Evolutionary conservation across 148 eudicot genomes (phyloP).

Genomic region (Pouteria glomerata): DNA sequence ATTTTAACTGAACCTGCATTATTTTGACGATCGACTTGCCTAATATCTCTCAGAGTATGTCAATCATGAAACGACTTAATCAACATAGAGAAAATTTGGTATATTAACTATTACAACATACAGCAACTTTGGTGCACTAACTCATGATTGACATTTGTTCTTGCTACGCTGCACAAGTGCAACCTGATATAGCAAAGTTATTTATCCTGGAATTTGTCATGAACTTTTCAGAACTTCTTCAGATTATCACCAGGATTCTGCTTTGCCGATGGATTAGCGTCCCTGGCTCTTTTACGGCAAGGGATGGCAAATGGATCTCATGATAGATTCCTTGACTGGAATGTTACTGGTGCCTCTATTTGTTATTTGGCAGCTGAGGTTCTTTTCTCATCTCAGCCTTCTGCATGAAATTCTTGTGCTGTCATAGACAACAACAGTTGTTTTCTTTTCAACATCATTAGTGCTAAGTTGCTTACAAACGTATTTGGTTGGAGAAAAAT

Average conservation of each 20-base stretch:
- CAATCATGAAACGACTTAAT: no score
- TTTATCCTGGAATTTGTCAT: conserved; percentile 13
- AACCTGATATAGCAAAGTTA: neutral
- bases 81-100: no score
- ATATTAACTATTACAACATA: neutral
- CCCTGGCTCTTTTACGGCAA: conserved; percentile 91
- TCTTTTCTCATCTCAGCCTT: conserved; percentile 22
- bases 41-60: no score
- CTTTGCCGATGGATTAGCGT: conserved; percentile 98
- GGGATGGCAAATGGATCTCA: conserved; percentile 85
- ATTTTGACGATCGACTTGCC: no score
- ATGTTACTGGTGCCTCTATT: conserved; percentile 89
- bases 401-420: neutral
- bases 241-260: conserved; percentile 96
- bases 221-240: conserved; percentile 65
- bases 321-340: conserved; percentile 71
- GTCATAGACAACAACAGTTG: neutral
- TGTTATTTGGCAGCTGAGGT: conserved; percentile 91
- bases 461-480: neutral
- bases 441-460: neutral
- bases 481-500: neutral
- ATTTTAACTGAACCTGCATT: no score
- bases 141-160: neutral
- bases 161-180: neutral
- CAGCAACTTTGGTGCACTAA: neutral